Evolutionary conservation across 768 basidiomycete genomes (phyloP), one percentile per base, ranked within the genome.

Genomic region (Tulasnella sp.): DNA sequence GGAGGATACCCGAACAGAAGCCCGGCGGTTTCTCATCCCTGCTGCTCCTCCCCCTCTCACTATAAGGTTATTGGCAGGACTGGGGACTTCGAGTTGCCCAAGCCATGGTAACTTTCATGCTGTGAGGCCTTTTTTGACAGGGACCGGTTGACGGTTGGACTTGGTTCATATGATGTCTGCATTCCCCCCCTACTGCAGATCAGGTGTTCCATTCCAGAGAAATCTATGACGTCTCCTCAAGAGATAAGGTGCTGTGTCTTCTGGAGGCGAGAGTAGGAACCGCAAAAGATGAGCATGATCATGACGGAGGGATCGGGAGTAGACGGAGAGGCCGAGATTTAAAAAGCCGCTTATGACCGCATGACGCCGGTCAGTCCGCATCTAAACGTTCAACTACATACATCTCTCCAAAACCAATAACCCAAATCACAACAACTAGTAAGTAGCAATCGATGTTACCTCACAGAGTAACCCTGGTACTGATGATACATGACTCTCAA

Each of bases 321-420:
- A 64, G 58, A 64, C 58, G 58, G 81, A 36, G 82, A 14, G 25
- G n/a, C n/a, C n/a, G n/a, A n/a, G n/a, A n/a, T n/a, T n/a, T n/a
- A n/a, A 5, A 64, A 64, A 29, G 29, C 25, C 58, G 25, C 25
- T 64, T 64, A 64, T 64, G 58, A 34, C 58, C 58, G 58, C 31
- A 25, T 12, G 29, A 42, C 42, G 9, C 42, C 42, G 42, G 7
- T 9, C 58, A 15, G 58, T 64, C 58, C 9, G 31, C 58, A 34
- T 17, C 11, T 12, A 29, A 64, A 64, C 58, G 25, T 64, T 64
- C 58, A 29, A 34, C 29, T 31, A 14, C 31, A 8, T 9, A 31
- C 58, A 14, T 25, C 58, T 42, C 29, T 34, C 58, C 12, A n/a
- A n/a, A n/a, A n/a, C 58, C 25, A 8, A 4, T 22, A 54, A 54